Percentiles rank a stretch among this genome's conserved stretches.
Evolutionary conservation across 192 early-diverging fungal species (phyloP).

Genomic region (Coemansia sp.): DNA sequence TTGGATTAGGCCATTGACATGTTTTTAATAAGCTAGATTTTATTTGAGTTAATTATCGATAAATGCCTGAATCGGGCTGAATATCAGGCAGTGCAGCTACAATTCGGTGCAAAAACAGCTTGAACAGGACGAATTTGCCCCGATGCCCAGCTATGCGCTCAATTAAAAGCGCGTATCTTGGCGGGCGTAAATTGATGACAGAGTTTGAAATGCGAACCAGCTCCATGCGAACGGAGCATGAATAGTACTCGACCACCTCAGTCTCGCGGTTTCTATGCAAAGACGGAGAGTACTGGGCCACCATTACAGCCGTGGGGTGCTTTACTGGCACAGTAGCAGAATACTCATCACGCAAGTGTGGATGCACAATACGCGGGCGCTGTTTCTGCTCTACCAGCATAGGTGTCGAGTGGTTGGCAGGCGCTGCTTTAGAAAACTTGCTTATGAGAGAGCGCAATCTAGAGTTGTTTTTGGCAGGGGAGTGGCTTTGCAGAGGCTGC

Average conservation of each 20-base stretch:
- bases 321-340: constrained; percentile 28
- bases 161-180: constrained; percentile 32
- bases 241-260: constrained; percentile 51
- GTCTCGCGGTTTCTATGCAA: constrained; percentile 42
- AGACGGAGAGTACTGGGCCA: constrained; percentile 52
- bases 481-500: not conserved
- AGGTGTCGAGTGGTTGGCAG: not conserved
- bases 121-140: constrained; percentile 39
- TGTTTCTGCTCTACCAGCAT: not conserved
- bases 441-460: too few relatives aligned
- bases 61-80: not conserved
- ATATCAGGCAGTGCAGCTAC: constrained; percentile 18
- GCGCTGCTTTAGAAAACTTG: not conserved
- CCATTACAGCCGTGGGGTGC: constrained; percentile 20
- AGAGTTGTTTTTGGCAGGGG: too few relatives aligned
- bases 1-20: too few relatives aligned
- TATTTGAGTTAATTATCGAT: too few relatives aligned
- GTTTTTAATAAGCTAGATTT: too few relatives aligned
- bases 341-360: constrained; percentile 7
- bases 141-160: constrained; percentile 46
- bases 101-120: constrained; percentile 36
- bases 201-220: constrained; percentile 24
- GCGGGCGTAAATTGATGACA: not conserved
- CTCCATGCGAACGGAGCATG: constrained; percentile 46
- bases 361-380: constrained; percentile 12